phyloP scores from a whole-genome alignment of 768 basidiomycete species.

The Pleurotus citrinopileatus region DNA sequence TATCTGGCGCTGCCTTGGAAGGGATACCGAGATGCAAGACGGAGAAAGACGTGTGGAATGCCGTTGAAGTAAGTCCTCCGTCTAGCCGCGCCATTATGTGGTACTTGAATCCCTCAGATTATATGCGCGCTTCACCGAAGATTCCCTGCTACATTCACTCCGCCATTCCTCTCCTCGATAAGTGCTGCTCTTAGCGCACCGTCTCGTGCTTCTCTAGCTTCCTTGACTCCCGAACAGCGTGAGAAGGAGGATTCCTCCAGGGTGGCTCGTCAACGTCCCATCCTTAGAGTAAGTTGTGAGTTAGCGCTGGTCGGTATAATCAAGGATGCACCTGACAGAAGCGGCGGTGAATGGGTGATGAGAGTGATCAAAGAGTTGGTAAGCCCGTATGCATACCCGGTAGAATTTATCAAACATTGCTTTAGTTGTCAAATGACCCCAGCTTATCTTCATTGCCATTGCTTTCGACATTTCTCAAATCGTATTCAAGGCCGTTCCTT shows the following conservation, averaged over 20 bases:
- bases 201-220: slow-evolving; percentile 50
- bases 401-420: slow-evolving; percentile 9
- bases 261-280: slow-evolving; percentile 77
- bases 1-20: slow-evolving; percentile 83
- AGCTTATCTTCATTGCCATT: slow-evolving; percentile 85
- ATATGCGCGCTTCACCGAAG: slow-evolving; percentile 87
- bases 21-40: slow-evolving; percentile 86
- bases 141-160: slow-evolving; percentile 78
- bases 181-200: slow-evolving; percentile 57
- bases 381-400: slow-evolving; percentile 22
- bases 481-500: slow-evolving; percentile 85
- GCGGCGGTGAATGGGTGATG: slow-evolving; percentile 89
- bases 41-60: slow-evolving; percentile 88
- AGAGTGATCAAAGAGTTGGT: slow-evolving; percentile 84
- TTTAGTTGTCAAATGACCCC: slow-evolving; percentile 85
- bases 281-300: slow-evolving; percentile 86
- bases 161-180: slow-evolving; percentile 61
- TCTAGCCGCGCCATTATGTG: slow-evolving; percentile 2
- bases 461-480: slow-evolving; percentile 88
- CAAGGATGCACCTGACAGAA: slow-evolving; percentile 63
- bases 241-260: slow-evolving; percentile 90
- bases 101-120: slow-evolving; percentile 47
- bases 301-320: slow-evolving; percentile 86
- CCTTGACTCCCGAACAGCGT: slow-evolving; percentile 69
- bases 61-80: slow-evolving; percentile 71